phyloP scores from a whole-genome alignment of 2,329 filamentous ascomycete genomes.

The Monilinia fructigena region DNA sequence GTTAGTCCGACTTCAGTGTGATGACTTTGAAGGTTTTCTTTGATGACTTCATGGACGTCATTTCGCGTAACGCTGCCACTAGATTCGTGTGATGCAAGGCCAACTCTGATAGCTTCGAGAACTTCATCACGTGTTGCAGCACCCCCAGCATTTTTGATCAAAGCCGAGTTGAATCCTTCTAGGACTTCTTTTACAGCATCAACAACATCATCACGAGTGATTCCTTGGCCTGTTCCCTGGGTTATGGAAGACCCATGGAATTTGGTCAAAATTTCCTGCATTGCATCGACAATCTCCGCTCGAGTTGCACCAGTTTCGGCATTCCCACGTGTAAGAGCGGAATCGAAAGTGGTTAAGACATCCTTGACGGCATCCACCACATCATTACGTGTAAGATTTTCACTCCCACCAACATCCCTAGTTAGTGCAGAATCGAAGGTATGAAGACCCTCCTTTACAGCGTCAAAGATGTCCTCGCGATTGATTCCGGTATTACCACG shows the following conservation, averaged over 20 bases:
- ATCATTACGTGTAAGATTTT: slow-evolving; percentile 69
- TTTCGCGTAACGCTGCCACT: slow-evolving; percentile 66
- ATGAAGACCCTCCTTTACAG: slow-evolving; percentile 72
- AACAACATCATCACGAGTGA: slow-evolving; percentile 57
- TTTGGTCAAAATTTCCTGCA: slow-evolving; percentile 95
- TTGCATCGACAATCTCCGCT: slow-evolving; percentile 40
- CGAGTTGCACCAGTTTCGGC: slow-evolving; percentile 35
- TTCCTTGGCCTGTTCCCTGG: slow-evolving; percentile 74
- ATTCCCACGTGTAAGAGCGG: slow-evolving; percentile 56
- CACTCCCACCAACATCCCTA: slow-evolving; percentile 50
- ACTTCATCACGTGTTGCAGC: slow-evolving; percentile 80
- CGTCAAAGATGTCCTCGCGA: slow-evolving; percentile 80
- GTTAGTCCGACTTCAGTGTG: slow-evolving; percentile 68
- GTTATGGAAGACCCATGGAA: slow-evolving; percentile 73
- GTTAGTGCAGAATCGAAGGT: slow-evolving; percentile 44
- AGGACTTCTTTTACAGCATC: slow-evolving; percentile 46
- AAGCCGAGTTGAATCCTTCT: slow-evolving; percentile 35
- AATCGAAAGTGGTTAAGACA: slow-evolving; percentile 59
- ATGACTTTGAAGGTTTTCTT: slow-evolving; percentile 60
- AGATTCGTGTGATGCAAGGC: slow-evolving; percentile 70
- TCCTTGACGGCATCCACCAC: slow-evolving; percentile 81
- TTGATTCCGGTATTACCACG: slow-evolving; percentile 53
- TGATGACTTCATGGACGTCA: slow-evolving; percentile 81
- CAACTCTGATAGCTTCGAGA: slow-evolving; percentile 77
- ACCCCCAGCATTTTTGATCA: slow-evolving; percentile 45